Evolutionary conservation across 768 basidiomycete genomes (phyloP), one percentile per base, ranked within the genome.

Genomic region (Calocybe indica): DNA sequence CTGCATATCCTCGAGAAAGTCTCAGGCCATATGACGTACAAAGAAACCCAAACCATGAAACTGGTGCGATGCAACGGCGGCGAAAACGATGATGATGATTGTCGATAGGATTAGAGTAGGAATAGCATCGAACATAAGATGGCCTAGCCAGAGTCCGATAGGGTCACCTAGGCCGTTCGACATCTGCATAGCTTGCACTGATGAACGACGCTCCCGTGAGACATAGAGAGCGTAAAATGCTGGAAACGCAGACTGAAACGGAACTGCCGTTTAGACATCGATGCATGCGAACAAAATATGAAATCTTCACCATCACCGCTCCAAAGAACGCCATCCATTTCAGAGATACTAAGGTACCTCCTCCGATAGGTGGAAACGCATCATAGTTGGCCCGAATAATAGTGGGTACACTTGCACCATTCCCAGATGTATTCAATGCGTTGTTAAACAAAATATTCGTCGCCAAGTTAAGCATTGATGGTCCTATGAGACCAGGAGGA

Each of bases 181-280:
- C 33, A 85, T 68, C 57, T 90, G 88, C 84, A 90, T 91, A 2
- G 87, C 83, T 59, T 89, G 85, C 0, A 90, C 84, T 2, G 80
- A 79, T 0, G 82, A 78, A 2, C 79, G 74, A 7, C 85, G 77
- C 58, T 91, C 88, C 51, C 73, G 74, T 0, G 85, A 80, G 3
- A 88, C 85, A 60, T 91, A 91, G 10, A 91, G 61, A 7, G 85
- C 75, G 54, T 80, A 88, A 67, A 91, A 91, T 3, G 88, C 88
- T n/a, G 88, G 85, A 57, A 77, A 90, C 1, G 87, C 81, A 8
- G 83, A 72, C 84, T 87, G 46, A 10, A 52, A 38, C 42, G 37
- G 22, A 13, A 39, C 22, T 22, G 11, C 12, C 28, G 22, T 40
- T 33, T 28, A 40, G 31, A 35, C 46, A 49, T 44, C 39, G 14